Base-by-base conservation (phyloP, 495 filamentous ascomycete genomes). In the Annulohypoxylon bovei region DNA sequence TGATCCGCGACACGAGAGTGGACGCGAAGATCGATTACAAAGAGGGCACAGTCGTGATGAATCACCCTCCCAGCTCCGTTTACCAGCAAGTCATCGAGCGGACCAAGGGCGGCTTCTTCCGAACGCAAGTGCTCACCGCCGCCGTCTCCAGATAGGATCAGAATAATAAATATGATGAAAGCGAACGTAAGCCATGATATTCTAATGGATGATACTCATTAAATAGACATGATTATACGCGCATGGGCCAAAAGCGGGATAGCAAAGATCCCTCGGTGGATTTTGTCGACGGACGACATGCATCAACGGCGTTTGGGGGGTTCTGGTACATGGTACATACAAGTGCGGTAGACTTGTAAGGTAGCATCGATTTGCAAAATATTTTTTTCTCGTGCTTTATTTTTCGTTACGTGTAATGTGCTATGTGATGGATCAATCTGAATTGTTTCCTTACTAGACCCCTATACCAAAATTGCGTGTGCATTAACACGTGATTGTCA, bases 21-120 rank as follows among this genome's bases (percentile, higher is more conserved):
- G 95, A 99, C 75, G 95, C 96, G 67, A 99, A 99, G 88, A 96
- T 99, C 71, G 95, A 99, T 80, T 98, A 97, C 82, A 92, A 98
- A 84, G 93, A 94, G 82, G 95, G 95, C 72, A 99, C 95, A 40
- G 95, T 99, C 27, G 89, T 99, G 65, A 99, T 99, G 95, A 99
- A 99, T 84, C 95, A 99, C 83, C 95, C 95, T 46, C 94, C 95
- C 18, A 93, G 94, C 83, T 96, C 92, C 27, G 95, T 99, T 58
- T 98, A 98, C 83, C 95, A 99, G 84, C 95, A 99, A 81, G 95
- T 98, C 70, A 98, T 98, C 76, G 94, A 98, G 85, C 86, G 90
- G 81, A 98, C 94, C 35, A 95, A 95, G 87, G 94, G 94, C 72
- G 93, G 92, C 55, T 95, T 96, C 86, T 95, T 97, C 85, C 84